Evolutionary conservation across 352 stramenopile genomes (phyloP), one percentile per base, ranked within the genome.

Genomic region (Pythium apleroticum): DNA sequence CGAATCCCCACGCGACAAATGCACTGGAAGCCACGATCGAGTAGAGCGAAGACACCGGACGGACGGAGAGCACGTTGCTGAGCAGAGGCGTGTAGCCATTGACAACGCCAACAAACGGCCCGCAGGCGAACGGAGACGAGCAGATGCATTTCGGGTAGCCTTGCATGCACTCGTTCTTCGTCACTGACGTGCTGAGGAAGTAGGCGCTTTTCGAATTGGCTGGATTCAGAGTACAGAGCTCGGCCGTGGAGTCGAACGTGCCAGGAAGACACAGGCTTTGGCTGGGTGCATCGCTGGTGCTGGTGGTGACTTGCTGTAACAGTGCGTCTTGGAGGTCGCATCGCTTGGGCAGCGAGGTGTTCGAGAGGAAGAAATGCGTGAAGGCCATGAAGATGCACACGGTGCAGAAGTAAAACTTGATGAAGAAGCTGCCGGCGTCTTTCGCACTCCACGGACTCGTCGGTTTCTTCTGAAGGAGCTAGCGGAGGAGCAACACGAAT

Each of bases 391-490:
- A 90, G 55, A 94, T 80, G 28, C 75, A 39, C 19, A 91, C 73
- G 0, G 84, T 90, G 52, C 78, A 84, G 57, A 89, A 89, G 74
- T 90, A 95, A 52, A 93, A 90, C 70, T 95, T 95, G 71, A 95
- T 88, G 71, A 95, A 95, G 50, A 93, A 95, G 64, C 70, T 87
- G 20, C 82, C 86, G 0, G 84, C 84, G 52, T 90, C 84, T 48
- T 88, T 91, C 8, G 86, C 86, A 28, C 72, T 86, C 84, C 84
- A 93, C 3, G 81, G 84, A 28, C 59, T 89, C 11, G 69, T 74
- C 15, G 86, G 81, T 37, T 95, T 95, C 59, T 83, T 88, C 57
- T 92, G 81, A 14, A 91, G 81, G 28, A 73, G 54, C 82, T 90
- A 57, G 4, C 58, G 1, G 4, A 52, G n/a, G n/a, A n/a, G n/a